Evolutionary conservation across 2,329 filamentous ascomycete species (phyloP).

Genomic region (Microdochium paspali): DNA sequence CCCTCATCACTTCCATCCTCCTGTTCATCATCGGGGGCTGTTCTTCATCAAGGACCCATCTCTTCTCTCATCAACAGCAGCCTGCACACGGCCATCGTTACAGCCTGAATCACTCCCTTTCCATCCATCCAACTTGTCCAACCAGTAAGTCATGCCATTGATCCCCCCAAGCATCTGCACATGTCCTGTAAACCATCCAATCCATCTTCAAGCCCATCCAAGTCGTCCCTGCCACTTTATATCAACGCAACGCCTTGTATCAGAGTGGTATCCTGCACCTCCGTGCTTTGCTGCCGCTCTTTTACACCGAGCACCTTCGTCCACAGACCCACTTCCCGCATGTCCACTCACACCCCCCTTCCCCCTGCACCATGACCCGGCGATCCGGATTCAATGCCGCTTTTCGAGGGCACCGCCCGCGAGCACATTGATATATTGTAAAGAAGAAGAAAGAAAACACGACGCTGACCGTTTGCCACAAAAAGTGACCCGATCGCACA

Average conservation of each 20-base stretch:
- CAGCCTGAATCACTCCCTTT: too few species aligned
- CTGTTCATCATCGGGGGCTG: neutral
- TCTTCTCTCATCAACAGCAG: neutral
- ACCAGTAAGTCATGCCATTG: too few species aligned
- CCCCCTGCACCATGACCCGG: neutral
- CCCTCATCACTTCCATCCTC: neutral
- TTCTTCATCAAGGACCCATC: neutral
- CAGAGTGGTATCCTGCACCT: too few species aligned
- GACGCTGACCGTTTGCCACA: constrained; percentile 3
- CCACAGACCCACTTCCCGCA: neutral
- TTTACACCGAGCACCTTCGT: neutral
- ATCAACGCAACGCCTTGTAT: too few species aligned
- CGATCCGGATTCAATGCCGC: neutral
- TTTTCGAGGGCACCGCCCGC: too few species aligned
- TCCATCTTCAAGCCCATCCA: too few species aligned
- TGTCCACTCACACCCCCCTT: neutral
- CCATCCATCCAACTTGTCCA: too few species aligned
- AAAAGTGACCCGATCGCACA: constrained; percentile 94
- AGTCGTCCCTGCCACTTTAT: too few species aligned
- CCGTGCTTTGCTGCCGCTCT: too few species aligned
- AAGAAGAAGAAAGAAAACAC: neutral
- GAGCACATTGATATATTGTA: too few species aligned
- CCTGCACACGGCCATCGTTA: neutral
- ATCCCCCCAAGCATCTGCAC: too few species aligned
- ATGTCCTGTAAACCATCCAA: too few species aligned